Percentiles rank a stretch among this genome's conserved stretches.
Conservation (phyloP, 1,284 basidiomycete genomes). For the Anthracocystis walkeri region DNA sequence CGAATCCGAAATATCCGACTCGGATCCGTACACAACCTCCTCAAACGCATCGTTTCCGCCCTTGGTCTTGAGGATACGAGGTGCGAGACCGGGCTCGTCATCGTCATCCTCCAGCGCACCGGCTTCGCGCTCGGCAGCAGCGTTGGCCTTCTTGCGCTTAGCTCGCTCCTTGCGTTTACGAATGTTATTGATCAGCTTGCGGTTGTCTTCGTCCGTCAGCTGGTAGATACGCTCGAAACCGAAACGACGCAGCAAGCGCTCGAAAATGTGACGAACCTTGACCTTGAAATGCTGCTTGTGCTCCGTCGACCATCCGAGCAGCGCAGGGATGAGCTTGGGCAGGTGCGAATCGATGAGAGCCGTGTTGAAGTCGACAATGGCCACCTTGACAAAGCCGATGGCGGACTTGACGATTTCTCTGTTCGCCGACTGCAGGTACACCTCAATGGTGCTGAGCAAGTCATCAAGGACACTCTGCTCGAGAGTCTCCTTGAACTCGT, state of each 20-base stretch:
- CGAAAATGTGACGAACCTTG: slow-evolving; percentile 96
- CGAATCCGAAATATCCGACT: slow-evolving; percentile 60
- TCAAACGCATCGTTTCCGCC: slow-evolving; percentile 69
- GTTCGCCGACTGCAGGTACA: slow-evolving; percentile 91
- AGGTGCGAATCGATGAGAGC: slow-evolving; percentile 82
- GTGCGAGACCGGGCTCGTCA: slow-evolving; percentile 45
- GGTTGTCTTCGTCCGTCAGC: slow-evolving; percentile 76
- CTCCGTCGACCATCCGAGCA: slow-evolving; percentile 92
- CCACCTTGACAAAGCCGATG: slow-evolving; percentile 93
- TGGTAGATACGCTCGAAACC: slow-evolving; percentile 82
- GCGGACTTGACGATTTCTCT: slow-evolving; percentile 97
- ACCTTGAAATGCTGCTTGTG: slow-evolving; percentile 99
- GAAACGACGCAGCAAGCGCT: slow-evolving; percentile 92
- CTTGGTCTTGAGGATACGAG: slow-evolving; percentile 50
- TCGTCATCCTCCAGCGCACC: slow-evolving; percentile 43
- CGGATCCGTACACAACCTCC: slow-evolving; percentile 68
- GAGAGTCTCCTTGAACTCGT: slow-evolving; percentile 87
- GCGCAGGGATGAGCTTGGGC: slow-evolving; percentile 81
- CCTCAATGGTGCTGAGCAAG: slow-evolving; percentile 85
- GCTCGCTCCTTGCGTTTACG: slow-evolving; percentile 91
- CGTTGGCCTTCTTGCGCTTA: slow-evolving; percentile 73
- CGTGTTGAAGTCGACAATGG: slow-evolving; percentile 83
- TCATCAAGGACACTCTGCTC: slow-evolving; percentile 83
- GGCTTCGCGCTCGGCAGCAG: slow-evolving; percentile 72
- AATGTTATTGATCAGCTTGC: slow-evolving; percentile 87